Evolutionary conservation across 2,329 filamentous ascomycete species (phyloP), one percentile per base, ranked within the genome.

Genomic region (Fusarium veterinarium): DNA sequence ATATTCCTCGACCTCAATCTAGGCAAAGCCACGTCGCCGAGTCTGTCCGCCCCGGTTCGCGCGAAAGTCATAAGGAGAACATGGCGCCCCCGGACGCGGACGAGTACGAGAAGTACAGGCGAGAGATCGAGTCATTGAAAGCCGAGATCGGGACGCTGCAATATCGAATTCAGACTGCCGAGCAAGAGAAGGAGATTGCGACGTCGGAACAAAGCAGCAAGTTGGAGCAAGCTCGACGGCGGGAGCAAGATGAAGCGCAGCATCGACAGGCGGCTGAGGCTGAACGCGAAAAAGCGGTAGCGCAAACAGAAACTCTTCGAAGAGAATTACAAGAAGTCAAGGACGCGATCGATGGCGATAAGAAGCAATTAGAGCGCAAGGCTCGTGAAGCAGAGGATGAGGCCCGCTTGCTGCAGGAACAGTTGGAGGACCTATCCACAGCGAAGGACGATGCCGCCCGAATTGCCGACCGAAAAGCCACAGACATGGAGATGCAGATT

Each of bases 111-210:
- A 86, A 84, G 49, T 89, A 88, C 78, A 84, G 86, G 53, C 86
- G 83, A 61, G 84, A 84, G 40, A 89, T 88, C 67, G 95, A 98
- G 78, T 92, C 95, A 72, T 87, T 98, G 31, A 95, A 95, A 78
- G 94, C 95, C 4, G 94, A 98, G 81, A 86, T 98, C 45, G 96
- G 95, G 69, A 93, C 94, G 0, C 85, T 98, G 56, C 92, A 91
- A 69, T 99, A 98, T 83, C 94, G 95, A 65, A 87, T 97, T 73
- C 93, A 95, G 77, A 95, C 93, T 23, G 85, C 93, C 59, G 95
- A 95, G 77, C 94, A 97, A 75, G 95, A 98, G 78, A 92, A 93
- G 75, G 94, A 97, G 64, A 89, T 98, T 76, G 86, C 91, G 52
- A 87, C 90, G 14, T 86, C 97, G 20, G 91, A 94, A 69, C 93